Evolutionary conservation across 441 rosid genomes (phyloP).

Genomic region (Raphanus hybrid): DNA sequence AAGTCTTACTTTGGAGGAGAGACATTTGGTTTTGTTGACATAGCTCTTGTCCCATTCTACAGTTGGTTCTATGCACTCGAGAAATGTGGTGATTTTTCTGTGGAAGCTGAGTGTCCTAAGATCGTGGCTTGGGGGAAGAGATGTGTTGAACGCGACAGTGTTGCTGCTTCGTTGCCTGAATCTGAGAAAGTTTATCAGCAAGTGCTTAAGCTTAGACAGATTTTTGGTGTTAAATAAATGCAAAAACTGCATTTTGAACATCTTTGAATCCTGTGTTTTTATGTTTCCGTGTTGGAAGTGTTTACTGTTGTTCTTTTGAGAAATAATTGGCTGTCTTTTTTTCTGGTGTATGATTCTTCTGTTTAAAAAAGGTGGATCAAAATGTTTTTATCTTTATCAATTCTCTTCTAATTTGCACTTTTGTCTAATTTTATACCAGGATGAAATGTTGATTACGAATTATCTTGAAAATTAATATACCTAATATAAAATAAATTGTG

Average conservation of each 20-base stretch:
- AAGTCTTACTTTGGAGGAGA: conserved; percentile 48
- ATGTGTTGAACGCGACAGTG: conserved; percentile 42
- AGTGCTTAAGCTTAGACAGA: conserved; percentile 40
- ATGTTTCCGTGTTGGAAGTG: background rate
- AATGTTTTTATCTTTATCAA: no score
- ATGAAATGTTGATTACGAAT: no score
- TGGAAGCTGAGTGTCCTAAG: conserved; percentile 46
- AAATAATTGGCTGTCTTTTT: background rate
- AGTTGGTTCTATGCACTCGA: conserved; percentile 47
- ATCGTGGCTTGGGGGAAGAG: conserved; percentile 44
- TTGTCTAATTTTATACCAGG: no score
- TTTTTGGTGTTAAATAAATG: conserved; percentile 36
- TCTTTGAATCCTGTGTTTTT: background rate
- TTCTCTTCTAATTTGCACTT: no score
- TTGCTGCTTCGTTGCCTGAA: conserved; percentile 41
- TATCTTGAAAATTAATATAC: no score
- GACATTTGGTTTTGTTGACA: conserved; percentile 42
- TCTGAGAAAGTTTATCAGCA: conserved; percentile 43
- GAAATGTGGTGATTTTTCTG: conserved; percentile 43
- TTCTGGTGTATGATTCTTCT: background rate
- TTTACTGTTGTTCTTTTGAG: background rate
- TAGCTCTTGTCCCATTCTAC: conserved; percentile 43
- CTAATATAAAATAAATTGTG: no score
- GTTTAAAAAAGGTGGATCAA: no score
- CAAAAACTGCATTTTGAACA: background rate